phyloP scores from a whole-genome alignment of 768 basidiomycete genomes.

The Cystobasidium onofrii region DNA sequence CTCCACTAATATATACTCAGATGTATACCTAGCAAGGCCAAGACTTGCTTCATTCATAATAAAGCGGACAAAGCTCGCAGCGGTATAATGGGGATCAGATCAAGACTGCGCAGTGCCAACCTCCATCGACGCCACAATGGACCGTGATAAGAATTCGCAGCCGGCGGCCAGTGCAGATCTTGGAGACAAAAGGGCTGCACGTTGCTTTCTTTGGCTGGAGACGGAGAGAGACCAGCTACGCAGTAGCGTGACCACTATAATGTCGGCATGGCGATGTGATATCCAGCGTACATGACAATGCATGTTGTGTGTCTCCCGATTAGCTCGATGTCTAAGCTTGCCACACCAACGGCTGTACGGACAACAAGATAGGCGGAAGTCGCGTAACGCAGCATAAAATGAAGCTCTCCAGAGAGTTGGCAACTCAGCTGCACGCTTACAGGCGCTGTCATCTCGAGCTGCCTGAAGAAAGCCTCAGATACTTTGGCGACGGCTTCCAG shows the following conservation, averaged over 20 bases:
- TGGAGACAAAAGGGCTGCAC: neutral
- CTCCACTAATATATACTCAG: no score
- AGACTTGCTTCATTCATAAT: neutral
- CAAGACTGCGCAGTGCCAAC: neutral
- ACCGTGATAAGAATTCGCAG: conserved; percentile 3
- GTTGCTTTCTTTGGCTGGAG: neutral
- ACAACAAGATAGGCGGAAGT: no score
- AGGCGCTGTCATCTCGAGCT: no score
- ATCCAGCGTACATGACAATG: conserved; percentile 4
- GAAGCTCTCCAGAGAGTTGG: no score
- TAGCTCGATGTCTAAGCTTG: neutral
- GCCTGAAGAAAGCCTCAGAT: no score
- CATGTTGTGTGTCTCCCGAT: neutral
- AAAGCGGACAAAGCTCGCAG: neutral
- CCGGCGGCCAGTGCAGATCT: conserved; percentile 12
- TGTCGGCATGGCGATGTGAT: neutral
- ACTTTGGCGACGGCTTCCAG: no score
- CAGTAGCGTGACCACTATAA: conserved; percentile 5
- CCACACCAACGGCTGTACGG: no score
- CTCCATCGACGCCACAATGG: conserved; percentile 1
- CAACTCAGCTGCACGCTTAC: no score
- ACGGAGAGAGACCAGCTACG: neutral
- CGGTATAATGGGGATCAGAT: neutral
- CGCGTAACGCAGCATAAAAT: no score
- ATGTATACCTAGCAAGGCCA: neutral